phyloP scores from a whole-genome alignment of 805 yeast species.

The Myxozyma vanderwaltii region DNA sequence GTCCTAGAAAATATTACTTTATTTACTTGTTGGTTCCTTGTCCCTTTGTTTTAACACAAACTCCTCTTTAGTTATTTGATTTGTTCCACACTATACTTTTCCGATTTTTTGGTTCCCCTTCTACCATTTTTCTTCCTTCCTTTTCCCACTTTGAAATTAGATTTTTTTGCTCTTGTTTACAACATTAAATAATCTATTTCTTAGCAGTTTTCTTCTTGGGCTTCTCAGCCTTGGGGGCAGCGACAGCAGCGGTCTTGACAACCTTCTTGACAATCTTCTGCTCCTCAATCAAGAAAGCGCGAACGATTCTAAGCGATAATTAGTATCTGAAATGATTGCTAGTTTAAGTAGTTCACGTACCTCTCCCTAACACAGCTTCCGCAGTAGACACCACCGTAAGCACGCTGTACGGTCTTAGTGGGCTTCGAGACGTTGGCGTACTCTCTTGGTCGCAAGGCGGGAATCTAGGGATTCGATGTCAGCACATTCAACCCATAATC shows the following conservation, averaged over 20 bases:
- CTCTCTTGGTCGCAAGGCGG: constrained; percentile 97
- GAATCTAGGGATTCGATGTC: constrained; percentile 52
- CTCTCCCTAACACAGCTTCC: constrained; percentile 91
- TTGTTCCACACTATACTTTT: constrained; percentile 1
- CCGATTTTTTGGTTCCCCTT: not conserved
- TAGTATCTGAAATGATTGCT: not conserved
- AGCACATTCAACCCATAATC: too few relatives aligned
- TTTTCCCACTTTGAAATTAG: not conserved
- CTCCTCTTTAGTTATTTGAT: not conserved
- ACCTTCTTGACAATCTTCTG: constrained; percentile 99
- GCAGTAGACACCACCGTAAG: constrained; percentile 99
- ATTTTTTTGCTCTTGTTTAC: not conserved
- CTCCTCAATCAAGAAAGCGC: constrained; percentile 99
- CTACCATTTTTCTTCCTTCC: not conserved
- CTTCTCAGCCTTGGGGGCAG: constrained; percentile 69
- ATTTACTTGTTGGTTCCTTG: too few relatives aligned
- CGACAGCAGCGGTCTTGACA: constrained; percentile 85
- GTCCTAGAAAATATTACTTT: not conserved
- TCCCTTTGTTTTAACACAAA: not conserved
- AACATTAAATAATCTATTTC: constrained; percentile 14
- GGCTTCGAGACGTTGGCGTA: constrained; percentile 94
- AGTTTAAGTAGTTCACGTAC: constrained; percentile 1
- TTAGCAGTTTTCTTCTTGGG: constrained; percentile 36
- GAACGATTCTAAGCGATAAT: constrained; percentile 70
- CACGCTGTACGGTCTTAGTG: constrained; percentile 97